Base-by-base conservation (phyloP, 768 basidiomycete species). In the Naganishia randhawae region DNA sequence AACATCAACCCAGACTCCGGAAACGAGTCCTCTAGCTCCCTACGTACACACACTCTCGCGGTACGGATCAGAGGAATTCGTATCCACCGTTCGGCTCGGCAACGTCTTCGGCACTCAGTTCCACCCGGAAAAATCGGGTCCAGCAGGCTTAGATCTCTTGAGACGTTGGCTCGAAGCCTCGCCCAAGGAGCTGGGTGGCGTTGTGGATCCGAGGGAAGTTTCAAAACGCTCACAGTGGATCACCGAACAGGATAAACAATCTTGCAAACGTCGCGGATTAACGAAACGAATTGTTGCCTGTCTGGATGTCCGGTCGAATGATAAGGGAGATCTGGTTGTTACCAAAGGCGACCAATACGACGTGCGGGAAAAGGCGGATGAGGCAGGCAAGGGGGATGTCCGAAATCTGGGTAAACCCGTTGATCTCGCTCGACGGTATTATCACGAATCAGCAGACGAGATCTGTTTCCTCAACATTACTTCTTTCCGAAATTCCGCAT, bases 301-400 rank as follows among this genome's bases (percentile, higher is more conserved):
- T 80, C 87, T 99, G 86, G 96, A 99, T 78, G 95, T 99, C 25
- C 88, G 96, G 51, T 86, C 93, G 22, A 98, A 98, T 80, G 96
- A 99, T 78, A 79, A 87, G 16, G 96, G 96, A 32, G 96, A 99
- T 79, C 87, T 99, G 63, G 93, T 99, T 68, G 96, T 99, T 1
- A 99, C 96, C 50, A 99, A 99, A 82, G 96, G 96, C 67, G 96
- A 99, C 80, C 96, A 96, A 79, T 99, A 99, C 81, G 92, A 97
- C 78, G 94, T 97, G 19, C 90, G 94, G 64, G 94, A 97, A 80
- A 92, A 88, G 75, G 6, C 37, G 50, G 27, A 50, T 11, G 63
- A 67, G 50, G 67, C 63, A 16, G 69, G 57, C 13, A 71, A 77
- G 67, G 52, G 75, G 3, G 71, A 73, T 35, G 96, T 99, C 14